A percentile compares a stretch with the other conserved stretches of the same genome.
These are phyloP conservation scores for Trichopus zeylanicus DNA, from an alignment of 116 monocot genomes.

Conservation along the genomic window DNA sequence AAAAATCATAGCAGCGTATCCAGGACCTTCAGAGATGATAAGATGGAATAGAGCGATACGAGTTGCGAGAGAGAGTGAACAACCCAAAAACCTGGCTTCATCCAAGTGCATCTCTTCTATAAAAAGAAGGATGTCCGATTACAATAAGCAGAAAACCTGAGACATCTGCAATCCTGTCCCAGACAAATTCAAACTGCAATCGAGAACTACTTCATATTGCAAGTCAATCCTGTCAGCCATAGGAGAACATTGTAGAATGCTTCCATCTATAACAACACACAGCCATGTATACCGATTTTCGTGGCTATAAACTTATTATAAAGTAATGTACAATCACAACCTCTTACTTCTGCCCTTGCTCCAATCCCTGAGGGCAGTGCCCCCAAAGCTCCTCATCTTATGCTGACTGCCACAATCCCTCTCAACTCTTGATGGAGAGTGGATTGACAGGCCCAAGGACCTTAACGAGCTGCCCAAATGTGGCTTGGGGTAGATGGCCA, in stretches of 20 bases:
- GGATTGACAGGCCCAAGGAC: constrained; percentile 8
- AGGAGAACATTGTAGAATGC: too few species aligned
- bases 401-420: constrained; percentile 31
- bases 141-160: background rate
- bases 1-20: too few species aligned
- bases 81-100: too few species aligned
- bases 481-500: constrained; percentile 1
- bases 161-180: background rate
- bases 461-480: constrained; percentile 10
- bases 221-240: too few species aligned
- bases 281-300: too few species aligned
- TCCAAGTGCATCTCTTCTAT: too few species aligned
- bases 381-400: constrained; percentile 31
- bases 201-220: too few species aligned
- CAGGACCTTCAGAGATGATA: too few species aligned
- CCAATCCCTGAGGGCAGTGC: constrained; percentile 28
- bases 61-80: too few species aligned
- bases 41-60: too few species aligned
- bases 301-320: background rate
- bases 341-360: constrained; percentile 35
- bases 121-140: too few species aligned
- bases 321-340: constrained; percentile 36
- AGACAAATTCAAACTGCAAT: background rate
- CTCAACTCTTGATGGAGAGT: constrained; percentile 22
- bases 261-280: background rate